phyloP scores from a whole-genome alignment of 202 grass and related monocot species.

The Sporobolus alterniflorus region DNA sequence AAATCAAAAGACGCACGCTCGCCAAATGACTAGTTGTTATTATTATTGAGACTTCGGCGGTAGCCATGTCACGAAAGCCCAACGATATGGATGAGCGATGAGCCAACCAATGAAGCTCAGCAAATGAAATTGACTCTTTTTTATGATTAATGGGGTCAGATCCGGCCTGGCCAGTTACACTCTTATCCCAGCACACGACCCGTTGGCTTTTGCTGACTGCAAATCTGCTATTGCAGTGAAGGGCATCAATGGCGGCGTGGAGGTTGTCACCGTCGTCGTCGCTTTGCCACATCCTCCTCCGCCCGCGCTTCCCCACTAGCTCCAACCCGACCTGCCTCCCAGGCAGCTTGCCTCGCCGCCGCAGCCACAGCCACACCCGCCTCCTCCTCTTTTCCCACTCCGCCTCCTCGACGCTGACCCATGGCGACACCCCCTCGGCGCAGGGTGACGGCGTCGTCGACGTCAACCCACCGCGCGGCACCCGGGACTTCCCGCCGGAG shows the following conservation, averaged over 20 bases:
- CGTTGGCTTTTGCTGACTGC: background rate
- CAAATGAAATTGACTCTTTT: background rate
- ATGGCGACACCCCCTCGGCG: slow-evolving; percentile 25
- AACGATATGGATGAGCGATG: too few relatives aligned
- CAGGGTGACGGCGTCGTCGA: slow-evolving; percentile 47
- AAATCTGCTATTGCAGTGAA: background rate
- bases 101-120: background rate
- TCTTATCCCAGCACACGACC: background rate
- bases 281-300: slow-evolving; percentile 47
- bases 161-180: background rate
- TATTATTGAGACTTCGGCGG: too few relatives aligned
- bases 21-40: too few relatives aligned
- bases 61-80: too few relatives aligned
- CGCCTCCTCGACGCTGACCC: slow-evolving; percentile 39
- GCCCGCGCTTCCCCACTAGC: slow-evolving; percentile 29
- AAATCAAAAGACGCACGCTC: too few relatives aligned
- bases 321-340: background rate
- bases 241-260: slow-evolving; percentile 15
- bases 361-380: background rate
- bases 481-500: slow-evolving; percentile 81
- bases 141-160: background rate
- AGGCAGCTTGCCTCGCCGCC: slow-evolving; percentile 4
- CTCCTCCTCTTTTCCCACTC: slow-evolving; percentile 34
- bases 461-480: slow-evolving; percentile 84
- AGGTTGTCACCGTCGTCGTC: slow-evolving; percentile 5